Evolutionary conservation across 1,284 basidiomycete species (phyloP), one percentile per base, ranked within the genome.

Genomic region (Anthracocystis setariae): DNA sequence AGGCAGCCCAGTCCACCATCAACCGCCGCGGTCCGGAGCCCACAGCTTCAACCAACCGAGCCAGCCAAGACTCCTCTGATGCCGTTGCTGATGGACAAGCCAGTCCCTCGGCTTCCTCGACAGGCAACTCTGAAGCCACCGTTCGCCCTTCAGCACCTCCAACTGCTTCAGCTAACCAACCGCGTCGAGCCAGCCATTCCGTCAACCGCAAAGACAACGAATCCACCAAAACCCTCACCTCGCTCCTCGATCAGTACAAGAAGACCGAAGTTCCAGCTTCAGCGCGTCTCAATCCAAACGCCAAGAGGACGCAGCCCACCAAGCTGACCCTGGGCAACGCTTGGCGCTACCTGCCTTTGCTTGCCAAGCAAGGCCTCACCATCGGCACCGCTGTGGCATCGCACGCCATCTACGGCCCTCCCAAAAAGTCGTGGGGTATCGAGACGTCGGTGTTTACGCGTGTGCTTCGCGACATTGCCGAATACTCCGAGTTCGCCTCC

Each of bases 381-480:
- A 81, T 82, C 49, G 79, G 79, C 37, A 73, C 73, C 20, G 78
- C 80, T 2, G 69, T 82, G 32, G 79, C 75, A 8, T 81, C 78
- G 8, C 81, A 82, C 44, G 79, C 79, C 45, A 69, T 82, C 53
- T 81, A 82, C 86, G 92, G 92, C 3, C 92, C 93, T 1, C 88
- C 90, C 37, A 89, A 88, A 78, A 90, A 90, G 81, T 90, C 90
- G 4, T 94, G 92, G 92, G 91, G 92, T 0, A 88, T 94, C 49
- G 90, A 93, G 81, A 80, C 83, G 64, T 80, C 80, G 2, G 69
- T 84, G 42, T 82, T 85, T 62, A 90, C 90, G 8, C 89, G 89
- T 57, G 86, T 96, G 73, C 91, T 96, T 87, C 89, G 94, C 58
- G 92, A 93, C 55, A 88, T 92, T 23, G 90, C 90, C 9, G 86